Evolutionary conservation across 345 rosid genomes (phyloP).

Genomic region (Psidium guajava): DNA sequence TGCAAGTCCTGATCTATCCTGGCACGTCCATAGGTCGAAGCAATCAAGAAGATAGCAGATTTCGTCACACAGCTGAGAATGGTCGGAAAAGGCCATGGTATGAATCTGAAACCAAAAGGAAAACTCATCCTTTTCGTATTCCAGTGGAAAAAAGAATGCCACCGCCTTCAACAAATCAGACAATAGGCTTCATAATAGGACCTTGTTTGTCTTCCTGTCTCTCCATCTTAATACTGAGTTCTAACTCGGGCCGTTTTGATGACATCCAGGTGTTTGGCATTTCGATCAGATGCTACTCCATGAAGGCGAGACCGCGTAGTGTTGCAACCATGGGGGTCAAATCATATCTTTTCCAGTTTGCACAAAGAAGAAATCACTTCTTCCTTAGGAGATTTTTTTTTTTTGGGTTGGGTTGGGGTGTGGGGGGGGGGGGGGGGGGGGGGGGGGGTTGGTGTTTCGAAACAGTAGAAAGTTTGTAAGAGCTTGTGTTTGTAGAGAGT

Average conservation of each 20-base stretch:
- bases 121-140: background rate
- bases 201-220: background rate
- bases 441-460: too few relatives aligned
- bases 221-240: background rate
- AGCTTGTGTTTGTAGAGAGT: background rate
- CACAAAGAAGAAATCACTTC: background rate
- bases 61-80: conserved; percentile 81
- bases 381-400: too few relatives aligned
- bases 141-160: background rate
- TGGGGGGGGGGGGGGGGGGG: too few relatives aligned
- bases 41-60: conserved; percentile 76
- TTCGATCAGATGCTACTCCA: background rate
- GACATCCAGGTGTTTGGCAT: background rate
- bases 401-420: too few relatives aligned
- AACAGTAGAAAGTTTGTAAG: background rate
- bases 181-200: background rate
- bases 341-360: background rate
- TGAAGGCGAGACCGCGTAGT: background rate
- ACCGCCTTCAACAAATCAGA: background rate
- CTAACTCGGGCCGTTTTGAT: background rate
- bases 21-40: conserved; percentile 44
- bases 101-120: background rate
- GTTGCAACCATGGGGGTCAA: background rate
- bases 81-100: conserved; percentile 93
- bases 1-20: background rate